Evolutionary conservation across 352 stramenopile species (phyloP), one percentile per base, ranked within the genome.

Genomic region (Globisporangium ultimum): DNA sequence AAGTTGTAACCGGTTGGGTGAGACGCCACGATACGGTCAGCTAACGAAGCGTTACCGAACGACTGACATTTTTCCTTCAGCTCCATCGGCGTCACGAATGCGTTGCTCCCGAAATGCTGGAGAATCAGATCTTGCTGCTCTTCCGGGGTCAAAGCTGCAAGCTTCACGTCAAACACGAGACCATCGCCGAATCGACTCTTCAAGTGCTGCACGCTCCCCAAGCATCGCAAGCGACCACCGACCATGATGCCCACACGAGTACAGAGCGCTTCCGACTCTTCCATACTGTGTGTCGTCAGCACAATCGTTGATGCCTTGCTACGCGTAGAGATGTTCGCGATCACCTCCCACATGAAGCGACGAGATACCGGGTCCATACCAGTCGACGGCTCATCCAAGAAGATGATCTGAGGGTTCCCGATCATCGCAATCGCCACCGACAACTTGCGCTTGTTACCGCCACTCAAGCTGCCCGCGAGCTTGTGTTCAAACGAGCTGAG

Each of bases 331-430:
- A 32, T 32, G 24, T 32, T 64, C 3, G 82, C 71, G 57, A 98
- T 97, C 9, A 98, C 89, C 48, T 98, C 86, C 94, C 94, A 98
- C 79, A 98, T 93, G 58, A 90, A 87, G 46, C 94, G 84, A 15
- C 94, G 80, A 1, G 93, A 89, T n/a, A 92, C n/a, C n/a, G n/a
- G n/a, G n/a, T n/a, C n/a, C n/a, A n/a, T n/a, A n/a, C n/a, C n/a
- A n/a, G n/a, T n/a, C n/a, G n/a, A n/a, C n/a, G n/a, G n/a, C n/a
- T n/a, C n/a, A n/a, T n/a, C n/a, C n/a, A n/a, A n/a, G n/a, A n/a
- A n/a, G n/a, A n/a, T n/a, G n/a, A n/a, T n/a, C n/a, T n/a, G n/a
- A n/a, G n/a, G n/a, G n/a, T n/a, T n/a, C n/a, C n/a, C n/a, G n/a
- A n/a, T n/a, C n/a, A n/a, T n/a, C n/a, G n/a, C n/a, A n/a, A n/a